A percentile compares a stretch with the other conserved stretches of the same genome.
Conservation (phyloP, 2,329 filamentous ascomycete genomes). For the Diaporthe longicolla region DNA sequence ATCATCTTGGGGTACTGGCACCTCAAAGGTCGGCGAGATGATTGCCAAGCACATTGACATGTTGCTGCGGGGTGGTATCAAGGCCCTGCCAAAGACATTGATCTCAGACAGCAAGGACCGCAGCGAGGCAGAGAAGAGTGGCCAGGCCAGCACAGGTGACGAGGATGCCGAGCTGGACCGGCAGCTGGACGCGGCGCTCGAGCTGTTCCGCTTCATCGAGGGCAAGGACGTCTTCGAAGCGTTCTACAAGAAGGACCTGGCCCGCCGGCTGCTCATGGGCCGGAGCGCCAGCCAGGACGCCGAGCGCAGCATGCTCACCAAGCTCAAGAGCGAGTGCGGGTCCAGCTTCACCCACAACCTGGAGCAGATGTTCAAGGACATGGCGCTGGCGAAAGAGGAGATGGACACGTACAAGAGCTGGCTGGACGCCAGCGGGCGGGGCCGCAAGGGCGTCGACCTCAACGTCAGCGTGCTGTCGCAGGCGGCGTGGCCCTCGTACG, state of each 20-base stretch:
- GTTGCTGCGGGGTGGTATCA: constrained; percentile 88
- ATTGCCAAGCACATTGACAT: constrained; percentile 97
- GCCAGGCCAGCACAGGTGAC: constrained; percentile 79
- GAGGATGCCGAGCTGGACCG: constrained; percentile 93
- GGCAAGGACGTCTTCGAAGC: constrained; percentile 98
- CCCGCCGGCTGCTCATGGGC: constrained; percentile 89
- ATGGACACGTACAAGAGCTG: constrained; percentile 88
- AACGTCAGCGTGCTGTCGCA: constrained; percentile 92
- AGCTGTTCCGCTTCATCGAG: constrained; percentile 96
- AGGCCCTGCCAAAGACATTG: constrained; percentile 80
- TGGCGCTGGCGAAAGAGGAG: constrained; percentile 92
- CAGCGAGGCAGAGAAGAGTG: constrained; percentile 70
- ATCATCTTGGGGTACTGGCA: constrained; percentile 82
- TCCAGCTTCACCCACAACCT: constrained; percentile 96
- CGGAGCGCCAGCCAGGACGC: constrained; percentile 95
- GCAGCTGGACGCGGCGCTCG: constrained; percentile 91
- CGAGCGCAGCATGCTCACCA: constrained; percentile 93
- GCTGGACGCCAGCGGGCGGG: constrained; percentile 62
- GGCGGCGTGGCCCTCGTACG: constrained; percentile 93
- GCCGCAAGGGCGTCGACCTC: constrained; percentile 75
- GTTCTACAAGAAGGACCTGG: constrained; percentile 98
- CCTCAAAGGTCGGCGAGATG: constrained; percentile 97
- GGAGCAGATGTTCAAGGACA: constrained; percentile 99
- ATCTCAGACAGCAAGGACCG: constrained; percentile 73
- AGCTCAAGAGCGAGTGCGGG: constrained; percentile 93